Percentiles rank a stretch among this genome's conserved stretches.
Conservation (phyloP, 2,329 filamentous ascomycete genomes). For the Colletotrichum zoysiae region DNA sequence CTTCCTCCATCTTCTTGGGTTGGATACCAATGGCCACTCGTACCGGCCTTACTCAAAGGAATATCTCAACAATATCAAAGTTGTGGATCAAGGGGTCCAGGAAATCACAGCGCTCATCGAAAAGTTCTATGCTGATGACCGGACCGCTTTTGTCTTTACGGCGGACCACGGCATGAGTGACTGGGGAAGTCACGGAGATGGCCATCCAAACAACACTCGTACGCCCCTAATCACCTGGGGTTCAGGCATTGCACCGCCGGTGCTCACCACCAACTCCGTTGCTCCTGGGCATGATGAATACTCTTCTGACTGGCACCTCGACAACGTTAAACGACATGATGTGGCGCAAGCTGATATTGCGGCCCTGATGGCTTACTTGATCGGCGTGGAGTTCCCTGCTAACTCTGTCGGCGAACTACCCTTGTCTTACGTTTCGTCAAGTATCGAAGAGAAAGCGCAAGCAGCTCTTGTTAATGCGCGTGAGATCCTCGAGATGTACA, state of each 20-base stretch:
- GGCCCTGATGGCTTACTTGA: slow-evolving; percentile 93
- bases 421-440: slow-evolving; percentile 81
- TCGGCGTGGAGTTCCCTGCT: slow-evolving; percentile 89
- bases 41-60: slow-evolving; percentile 95
- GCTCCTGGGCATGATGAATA: slow-evolving; percentile 92
- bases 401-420: slow-evolving; percentile 97
- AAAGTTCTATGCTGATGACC: slow-evolving; percentile 84
- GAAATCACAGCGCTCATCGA: slow-evolving; percentile 86
- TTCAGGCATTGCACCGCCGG: slow-evolving; percentile 85
- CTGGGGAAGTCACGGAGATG: slow-evolving; percentile 98
- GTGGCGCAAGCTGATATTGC: slow-evolving; percentile 95
- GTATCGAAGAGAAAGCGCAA: slow-evolving; percentile 81
- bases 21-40: slow-evolving; percentile 90
- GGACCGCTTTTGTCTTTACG: slow-evolving; percentile 96
- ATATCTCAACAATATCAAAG: slow-evolving; percentile 92
- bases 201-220: slow-evolving; percentile 95
- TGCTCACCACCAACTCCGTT: slow-evolving; percentile 63
- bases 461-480: slow-evolving; percentile 87
- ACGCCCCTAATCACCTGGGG: slow-evolving; percentile 96
- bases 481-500: slow-evolving; percentile 94
- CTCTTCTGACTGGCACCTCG: slow-evolving; percentile 88
- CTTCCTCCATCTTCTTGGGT: slow-evolving; percentile 91
- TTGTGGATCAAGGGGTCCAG: slow-evolving; percentile 91
- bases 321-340: slow-evolving; percentile 86
- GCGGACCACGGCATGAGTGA: slow-evolving; percentile 99